Evolutionary conservation across 768 basidiomycete species (phyloP).

Genomic region (Rhizopogon roseolus): DNA sequence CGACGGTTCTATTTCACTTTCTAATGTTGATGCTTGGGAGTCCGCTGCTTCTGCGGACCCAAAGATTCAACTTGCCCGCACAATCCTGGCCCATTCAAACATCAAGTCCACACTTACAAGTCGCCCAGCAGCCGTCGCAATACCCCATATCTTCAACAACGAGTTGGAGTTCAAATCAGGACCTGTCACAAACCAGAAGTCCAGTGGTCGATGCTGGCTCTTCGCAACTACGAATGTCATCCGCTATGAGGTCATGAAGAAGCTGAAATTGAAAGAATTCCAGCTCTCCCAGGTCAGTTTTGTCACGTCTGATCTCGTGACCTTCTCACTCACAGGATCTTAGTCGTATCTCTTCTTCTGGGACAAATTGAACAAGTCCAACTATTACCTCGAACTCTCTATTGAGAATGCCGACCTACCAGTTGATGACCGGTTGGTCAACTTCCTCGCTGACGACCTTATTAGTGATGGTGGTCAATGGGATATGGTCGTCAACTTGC

Average conservation of each 20-base stretch:
- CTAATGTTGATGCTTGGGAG: slow-evolving; percentile 69
- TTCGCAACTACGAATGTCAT: slow-evolving; percentile 90
- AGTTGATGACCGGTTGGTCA: slow-evolving; percentile 79
- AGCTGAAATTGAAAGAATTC: slow-evolving; percentile 82
- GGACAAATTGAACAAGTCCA: slow-evolving; percentile 90
- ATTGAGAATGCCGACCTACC: slow-evolving; percentile 79
- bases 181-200: slow-evolving; percentile 84
- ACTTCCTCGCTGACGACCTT: slow-evolving; percentile 68
- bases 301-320: slow-evolving; percentile 1
- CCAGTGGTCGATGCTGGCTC: slow-evolving; percentile 91
- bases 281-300: slow-evolving; percentile 74
- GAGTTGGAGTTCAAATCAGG: slow-evolving; percentile 75
- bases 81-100: slow-evolving; percentile 66
- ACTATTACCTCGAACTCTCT: slow-evolving; percentile 85
- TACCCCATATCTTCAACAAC: slow-evolving; percentile 80
- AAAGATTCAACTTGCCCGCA: slow-evolving; percentile 70
- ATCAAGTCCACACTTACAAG: slow-evolving; percentile 59
- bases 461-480: slow-evolving; percentile 93
- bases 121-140: slow-evolving; percentile 55
- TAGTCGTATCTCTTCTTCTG: slow-evolving; percentile 93
- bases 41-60: slow-evolving; percentile 44
- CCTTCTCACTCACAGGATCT: neutral
- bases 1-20: slow-evolving; percentile 56
- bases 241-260: slow-evolving; percentile 80
- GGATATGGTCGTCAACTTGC: slow-evolving; percentile 81